Base-by-base conservation (phyloP, 768 basidiomycete genomes). In the Kwoniella bestiolae region DNA sequence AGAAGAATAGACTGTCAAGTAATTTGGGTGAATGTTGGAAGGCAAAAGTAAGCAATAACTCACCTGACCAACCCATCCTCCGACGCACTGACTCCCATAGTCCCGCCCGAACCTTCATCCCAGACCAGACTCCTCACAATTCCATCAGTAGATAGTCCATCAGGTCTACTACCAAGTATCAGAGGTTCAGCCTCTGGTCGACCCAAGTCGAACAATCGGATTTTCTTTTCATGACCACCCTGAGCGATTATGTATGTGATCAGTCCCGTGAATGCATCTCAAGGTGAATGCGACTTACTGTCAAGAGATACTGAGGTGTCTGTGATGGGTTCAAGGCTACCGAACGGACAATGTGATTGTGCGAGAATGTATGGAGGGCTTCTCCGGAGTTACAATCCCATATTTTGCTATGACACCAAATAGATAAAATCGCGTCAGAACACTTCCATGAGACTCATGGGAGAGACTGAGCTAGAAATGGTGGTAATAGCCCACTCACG, bases 141-240 rank as follows among this genome's bases (percentile, higher is more conserved):
- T 50, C 93, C 94, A 1, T 94, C 91, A 79, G 95, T 94, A 12
- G 91, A 88, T 35, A 86, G 77, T 4, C 82, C 80, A 29, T 45
- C 84, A 59, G 66, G 87, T 85, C 70, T 83, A 77, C 73, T 89
- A 41, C 84, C 84, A 60, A 96, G 86, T 70, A 92, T 86, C 72
- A 91, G 87, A 23, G 93, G 91, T 66, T 92, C 91, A 28, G 91
- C 91, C 72, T 95, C 92, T 50, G 93, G 91, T 52, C 89, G 84
- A 58, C 84, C 83, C 46, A 99, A 86, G 82, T 98, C 92, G 79
- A 96, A 99, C 77, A 98, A 88, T 69, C 96, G 86, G 56, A 95
- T 90, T 83, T 92, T 95, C 86, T 97, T 98, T 82, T 98, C 96
- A 83, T 97, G 91, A 1, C 95, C 95, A 56, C 94, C 80, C 95